A percentile compares a stretch with the other conserved stretches of the same genome.
Conservation (phyloP, 179 eudicot genomes). For the Nepenthes alata region DNA sequence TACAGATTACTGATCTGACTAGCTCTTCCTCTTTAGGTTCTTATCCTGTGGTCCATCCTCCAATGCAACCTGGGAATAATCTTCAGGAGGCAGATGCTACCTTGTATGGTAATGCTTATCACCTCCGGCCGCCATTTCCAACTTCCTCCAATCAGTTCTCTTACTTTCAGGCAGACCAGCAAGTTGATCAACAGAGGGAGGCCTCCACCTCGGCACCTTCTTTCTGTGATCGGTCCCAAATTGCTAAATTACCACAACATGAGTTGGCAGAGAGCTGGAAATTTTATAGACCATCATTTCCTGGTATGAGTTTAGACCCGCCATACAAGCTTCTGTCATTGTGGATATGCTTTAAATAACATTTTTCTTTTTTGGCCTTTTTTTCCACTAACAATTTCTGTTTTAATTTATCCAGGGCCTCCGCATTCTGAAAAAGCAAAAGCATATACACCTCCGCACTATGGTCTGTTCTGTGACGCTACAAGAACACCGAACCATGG, state of each 20-base stretch:
- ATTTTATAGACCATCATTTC: constrained; percentile 46
- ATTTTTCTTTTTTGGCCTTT: too few relatives aligned
- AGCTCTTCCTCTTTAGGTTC: constrained; percentile 29
- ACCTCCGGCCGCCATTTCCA: constrained; percentile 64
- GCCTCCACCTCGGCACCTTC: constrained; percentile 50
- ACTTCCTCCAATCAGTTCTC: constrained; percentile 77
- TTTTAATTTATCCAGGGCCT: constrained; percentile 21
- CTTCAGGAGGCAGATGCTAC: constrained; percentile 27
- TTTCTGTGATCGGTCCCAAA: constrained; percentile 37
- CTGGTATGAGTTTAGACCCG: constrained; percentile 25
- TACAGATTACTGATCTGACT: constrained; percentile 33
- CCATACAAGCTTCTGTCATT: neutral
- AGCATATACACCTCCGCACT: constrained; percentile 32
- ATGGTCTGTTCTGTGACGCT: constrained; percentile 50
- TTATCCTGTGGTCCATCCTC: constrained; percentile 31
- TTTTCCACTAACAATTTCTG: neutral
- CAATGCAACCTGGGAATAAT: constrained; percentile 25
- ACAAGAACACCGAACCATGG: constrained; percentile 35
- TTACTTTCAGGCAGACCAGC: constrained; percentile 50
- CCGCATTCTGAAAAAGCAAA: constrained; percentile 38
- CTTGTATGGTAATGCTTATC: constrained; percentile 33
- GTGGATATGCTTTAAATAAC: neutral
- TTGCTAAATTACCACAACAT: constrained; percentile 31
- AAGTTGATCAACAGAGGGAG: constrained; percentile 24
- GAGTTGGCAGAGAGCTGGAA: constrained; percentile 65